phyloP scores from a whole-genome alignment of 495 filamentous ascomycete species.

The Darksidea phi region DNA sequence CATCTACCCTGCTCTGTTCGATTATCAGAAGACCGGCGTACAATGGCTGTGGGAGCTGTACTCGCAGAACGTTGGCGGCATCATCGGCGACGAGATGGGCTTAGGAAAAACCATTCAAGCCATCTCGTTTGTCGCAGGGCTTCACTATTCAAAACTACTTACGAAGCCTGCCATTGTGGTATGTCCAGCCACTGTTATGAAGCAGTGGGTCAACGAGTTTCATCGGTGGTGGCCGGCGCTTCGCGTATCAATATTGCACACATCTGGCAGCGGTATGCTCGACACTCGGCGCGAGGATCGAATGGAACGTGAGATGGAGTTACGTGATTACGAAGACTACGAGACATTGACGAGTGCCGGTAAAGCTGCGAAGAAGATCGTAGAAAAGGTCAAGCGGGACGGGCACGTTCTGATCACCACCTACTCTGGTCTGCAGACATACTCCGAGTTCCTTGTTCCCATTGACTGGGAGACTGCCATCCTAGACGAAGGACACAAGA shows the following conservation, averaged over 20 bases:
- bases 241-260: conserved; percentile 90
- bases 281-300: conserved; percentile 68
- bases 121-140: conserved; percentile 83
- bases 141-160: conserved; percentile 85
- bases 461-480: conserved; percentile 91
- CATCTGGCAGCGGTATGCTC: conserved; percentile 93
- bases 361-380: conserved; percentile 71
- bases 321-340: conserved; percentile 43
- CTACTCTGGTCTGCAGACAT: conserved; percentile 87
- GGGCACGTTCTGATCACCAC: conserved; percentile 94
- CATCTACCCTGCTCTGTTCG: conserved; percentile 83
- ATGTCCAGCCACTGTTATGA: conserved; percentile 88
- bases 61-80: conserved; percentile 83
- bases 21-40: conserved; percentile 93
- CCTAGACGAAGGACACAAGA: conserved; percentile 96
- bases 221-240: conserved; percentile 97
- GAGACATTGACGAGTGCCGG: conserved; percentile 52
- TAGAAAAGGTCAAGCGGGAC: conserved; percentile 76
- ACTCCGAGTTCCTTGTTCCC: conserved; percentile 72
- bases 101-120: conserved; percentile 94
- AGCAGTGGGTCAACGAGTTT: conserved; percentile 97
- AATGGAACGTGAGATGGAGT: conserved; percentile 66
- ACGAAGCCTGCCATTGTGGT: conserved; percentile 84
- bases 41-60: conserved; percentile 97
- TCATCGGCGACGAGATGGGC: conserved; percentile 97